These are phyloP conservation scores for Linderniella brevidens DNA, from an alignment of 257 asterid species.

Conservation along the genomic window DNA sequence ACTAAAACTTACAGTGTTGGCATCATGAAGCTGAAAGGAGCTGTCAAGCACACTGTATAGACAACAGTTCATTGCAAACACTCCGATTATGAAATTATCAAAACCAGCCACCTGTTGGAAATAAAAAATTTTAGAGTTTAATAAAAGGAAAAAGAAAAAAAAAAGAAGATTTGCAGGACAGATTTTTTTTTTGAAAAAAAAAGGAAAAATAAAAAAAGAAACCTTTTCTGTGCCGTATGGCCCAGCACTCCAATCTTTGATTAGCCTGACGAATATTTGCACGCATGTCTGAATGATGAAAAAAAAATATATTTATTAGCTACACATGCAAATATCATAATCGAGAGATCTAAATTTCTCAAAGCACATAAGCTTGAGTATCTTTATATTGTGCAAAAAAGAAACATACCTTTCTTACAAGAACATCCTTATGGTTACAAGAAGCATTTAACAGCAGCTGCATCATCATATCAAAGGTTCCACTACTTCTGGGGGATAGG, in stretches of 20 bases:
- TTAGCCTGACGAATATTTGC: constrained; percentile 73
- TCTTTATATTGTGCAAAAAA: not conserved
- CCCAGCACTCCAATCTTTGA: constrained; percentile 77
- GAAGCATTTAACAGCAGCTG: constrained; percentile 51
- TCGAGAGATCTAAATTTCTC: not conserved
- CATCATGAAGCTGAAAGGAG: constrained; percentile 83
- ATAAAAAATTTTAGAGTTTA: too few species aligned
- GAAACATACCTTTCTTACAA: constrained; percentile 48
- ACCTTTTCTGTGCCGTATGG: constrained; percentile 67
- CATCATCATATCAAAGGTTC: constrained; percentile 57
- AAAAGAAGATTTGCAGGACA: too few species aligned
- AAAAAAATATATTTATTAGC: constrained; percentile 8
- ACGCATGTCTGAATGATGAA: constrained; percentile 62
- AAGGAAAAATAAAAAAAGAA: constrained; percentile 7
- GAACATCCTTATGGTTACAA: constrained; percentile 73
- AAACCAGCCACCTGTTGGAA: constrained; percentile 96
- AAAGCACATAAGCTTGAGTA: constrained; percentile 3
- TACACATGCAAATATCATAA: not conserved
- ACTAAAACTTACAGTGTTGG: constrained; percentile 66
- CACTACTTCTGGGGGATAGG: constrained; percentile 41
- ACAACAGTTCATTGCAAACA: constrained; percentile 76
- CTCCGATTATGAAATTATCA: constrained; percentile 50
- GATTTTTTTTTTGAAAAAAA: too few species aligned
- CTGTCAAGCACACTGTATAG: constrained; percentile 84
- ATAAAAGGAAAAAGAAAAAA: too few species aligned